Conservation (phyloP, 768 basidiomycete species). For the Agaricus bisporus region DNA sequence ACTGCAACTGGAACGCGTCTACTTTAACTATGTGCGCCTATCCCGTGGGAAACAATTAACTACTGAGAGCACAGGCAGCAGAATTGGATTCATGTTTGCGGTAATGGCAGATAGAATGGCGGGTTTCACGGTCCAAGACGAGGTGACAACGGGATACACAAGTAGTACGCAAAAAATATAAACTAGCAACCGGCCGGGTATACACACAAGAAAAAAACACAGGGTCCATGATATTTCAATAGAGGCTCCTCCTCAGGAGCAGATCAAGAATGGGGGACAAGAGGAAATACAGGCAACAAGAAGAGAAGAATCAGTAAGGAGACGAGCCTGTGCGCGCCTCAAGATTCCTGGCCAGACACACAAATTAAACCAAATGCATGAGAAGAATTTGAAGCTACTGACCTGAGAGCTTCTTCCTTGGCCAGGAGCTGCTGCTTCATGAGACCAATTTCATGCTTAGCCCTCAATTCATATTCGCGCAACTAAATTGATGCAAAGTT, state of each 20-base stretch:
- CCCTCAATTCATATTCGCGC: conserved; percentile 80
- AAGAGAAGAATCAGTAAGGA: conserved; percentile 1
- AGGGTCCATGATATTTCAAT: not conserved
- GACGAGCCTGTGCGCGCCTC: conserved; percentile 11
- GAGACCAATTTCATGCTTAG: conserved; percentile 84
- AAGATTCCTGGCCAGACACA: conserved; percentile 7
- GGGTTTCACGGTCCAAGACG: conserved; percentile 4
- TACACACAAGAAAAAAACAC: not conserved
- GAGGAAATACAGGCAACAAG: not conserved
- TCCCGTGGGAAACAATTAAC: conserved; percentile 4
- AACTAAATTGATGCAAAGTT: conserved; percentile 35
- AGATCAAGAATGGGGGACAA: not conserved
- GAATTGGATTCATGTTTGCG: not conserved
- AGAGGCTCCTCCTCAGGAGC: not conserved
- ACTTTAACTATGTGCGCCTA: not conserved
- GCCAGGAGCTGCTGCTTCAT: conserved; percentile 82
- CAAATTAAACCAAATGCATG: not conserved
- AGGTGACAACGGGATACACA: conserved; percentile 1
- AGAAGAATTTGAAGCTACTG: conserved; percentile 11
- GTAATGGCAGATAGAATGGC: too few species aligned
- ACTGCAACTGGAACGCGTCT: not conserved
- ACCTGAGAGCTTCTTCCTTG: conserved; percentile 79
- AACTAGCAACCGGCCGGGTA: conserved; percentile 6
- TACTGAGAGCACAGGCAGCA: not conserved
- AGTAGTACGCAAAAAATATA: not conserved